Percentiles rank a stretch among this genome's conserved stretches.
These are phyloP conservation scores for Scalesia atractyloides DNA, from an alignment of 129 eudicot genomes.

Conservation along the genomic window DNA sequence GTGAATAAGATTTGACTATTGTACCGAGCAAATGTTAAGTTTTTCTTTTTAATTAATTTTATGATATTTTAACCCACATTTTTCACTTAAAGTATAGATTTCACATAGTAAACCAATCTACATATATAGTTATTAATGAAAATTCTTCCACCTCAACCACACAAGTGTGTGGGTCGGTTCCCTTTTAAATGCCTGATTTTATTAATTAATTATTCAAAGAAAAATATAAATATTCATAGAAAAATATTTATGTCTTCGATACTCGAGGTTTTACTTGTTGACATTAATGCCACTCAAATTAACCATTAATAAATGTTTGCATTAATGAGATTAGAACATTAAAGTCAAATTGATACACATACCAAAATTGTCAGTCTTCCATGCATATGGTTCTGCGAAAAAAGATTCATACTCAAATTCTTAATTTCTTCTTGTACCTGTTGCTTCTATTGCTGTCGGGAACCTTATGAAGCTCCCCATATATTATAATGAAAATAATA, in stretches of 20 bases:
- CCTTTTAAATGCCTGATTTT: conserved; percentile 25
- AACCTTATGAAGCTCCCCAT: conserved; percentile 11
- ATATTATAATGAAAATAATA: conserved; percentile 1
- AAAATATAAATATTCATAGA: neutral
- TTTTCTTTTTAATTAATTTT: neutral
- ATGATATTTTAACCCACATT: neutral
- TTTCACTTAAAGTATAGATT: neutral
- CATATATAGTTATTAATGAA: neutral
- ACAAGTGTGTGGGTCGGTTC: conserved; percentile 22
- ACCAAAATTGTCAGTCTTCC: conserved; percentile 49
- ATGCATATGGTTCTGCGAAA: conserved; percentile 33
- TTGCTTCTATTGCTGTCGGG: conserved; percentile 43
- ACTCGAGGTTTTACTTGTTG: conserved; percentile 39
- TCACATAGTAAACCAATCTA: neutral
- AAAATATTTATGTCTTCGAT: neutral
- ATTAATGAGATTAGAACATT: conserved; percentile 40
- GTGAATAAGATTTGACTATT: neutral
- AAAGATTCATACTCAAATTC: conserved; percentile 38
- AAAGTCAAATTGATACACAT: conserved; percentile 44
- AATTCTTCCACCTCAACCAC: conserved; percentile 15
- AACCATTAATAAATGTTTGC: conserved; percentile 19
- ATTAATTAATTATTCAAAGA: neutral
- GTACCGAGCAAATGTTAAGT: neutral
- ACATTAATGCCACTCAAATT: conserved; percentile 36
- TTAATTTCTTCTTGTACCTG: conserved; percentile 39